Evolutionary conservation across 352 stramenopile genomes (phyloP).

Genomic region (Phytophthora megakarya): DNA sequence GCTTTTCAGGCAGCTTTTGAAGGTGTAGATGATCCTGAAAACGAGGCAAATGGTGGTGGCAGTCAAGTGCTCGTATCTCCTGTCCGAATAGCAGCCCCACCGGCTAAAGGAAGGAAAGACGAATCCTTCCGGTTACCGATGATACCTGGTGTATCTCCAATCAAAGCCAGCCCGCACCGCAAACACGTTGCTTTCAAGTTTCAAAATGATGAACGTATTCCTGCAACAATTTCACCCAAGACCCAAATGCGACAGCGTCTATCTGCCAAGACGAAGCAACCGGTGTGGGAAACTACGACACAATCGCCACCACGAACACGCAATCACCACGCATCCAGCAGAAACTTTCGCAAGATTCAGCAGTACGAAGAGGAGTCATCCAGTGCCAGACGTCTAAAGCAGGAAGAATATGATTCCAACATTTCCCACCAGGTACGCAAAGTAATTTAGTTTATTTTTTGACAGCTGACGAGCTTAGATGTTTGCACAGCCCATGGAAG

Average conservation of each 20-base stretch:
- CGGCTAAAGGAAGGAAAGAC: conserved; percentile 2
- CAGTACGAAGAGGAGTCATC: conserved; percentile 17
- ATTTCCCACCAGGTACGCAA: conserved; percentile 25
- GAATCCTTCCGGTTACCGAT: conserved; percentile 31
- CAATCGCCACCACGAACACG: conserved; percentile 40
- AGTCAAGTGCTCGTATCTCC: conserved; percentile 30
- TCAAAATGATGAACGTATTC: conserved; percentile 1
- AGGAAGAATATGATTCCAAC: conserved; percentile 13
- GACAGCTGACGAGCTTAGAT: background rate
- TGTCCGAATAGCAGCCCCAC: conserved; percentile 17
- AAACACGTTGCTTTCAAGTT: conserved; percentile 53
- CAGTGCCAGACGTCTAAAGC: conserved; percentile 15
- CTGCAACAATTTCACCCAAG: conserved; percentile 8
- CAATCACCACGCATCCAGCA: conserved; percentile 35
- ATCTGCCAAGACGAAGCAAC: conserved; percentile 22
- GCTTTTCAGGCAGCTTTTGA: conserved; percentile 28
- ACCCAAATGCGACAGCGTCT: conserved; percentile 20
- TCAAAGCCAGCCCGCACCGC: conserved; percentile 47
- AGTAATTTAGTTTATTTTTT: background rate
- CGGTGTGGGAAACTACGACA: conserved; percentile 31
- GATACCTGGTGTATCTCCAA: conserved; percentile 58
- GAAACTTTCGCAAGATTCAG: conserved; percentile 28
- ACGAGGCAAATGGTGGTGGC: background rate
- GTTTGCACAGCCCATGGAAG: conserved; percentile 30
- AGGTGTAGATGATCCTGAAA: background rate